These are phyloP conservation scores for Erodium maritimum DNA, from an alignment of 345 rosid genomes.

Conservation along the genomic window DNA sequence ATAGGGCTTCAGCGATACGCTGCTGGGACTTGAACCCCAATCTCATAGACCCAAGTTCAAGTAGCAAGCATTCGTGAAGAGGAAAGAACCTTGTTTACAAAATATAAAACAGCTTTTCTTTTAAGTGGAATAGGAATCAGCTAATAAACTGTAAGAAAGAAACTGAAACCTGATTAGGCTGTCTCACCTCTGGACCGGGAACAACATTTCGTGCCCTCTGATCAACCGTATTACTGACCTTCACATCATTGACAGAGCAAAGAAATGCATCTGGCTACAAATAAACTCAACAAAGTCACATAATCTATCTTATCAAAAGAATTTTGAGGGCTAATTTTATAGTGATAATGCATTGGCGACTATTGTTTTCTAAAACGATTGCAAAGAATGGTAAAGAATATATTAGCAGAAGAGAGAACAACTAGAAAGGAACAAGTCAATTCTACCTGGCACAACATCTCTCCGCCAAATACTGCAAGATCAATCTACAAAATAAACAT, in stretches of 20 bases:
- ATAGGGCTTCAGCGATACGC: no score
- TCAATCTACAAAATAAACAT: slow-evolving; percentile 47
- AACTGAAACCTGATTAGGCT: background rate
- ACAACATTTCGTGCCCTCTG: slow-evolving; percentile 66
- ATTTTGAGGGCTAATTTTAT: background rate
- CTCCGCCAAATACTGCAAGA: slow-evolving; percentile 89
- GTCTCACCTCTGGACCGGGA: slow-evolving; percentile 63
- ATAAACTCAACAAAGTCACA: slow-evolving; percentile 21
- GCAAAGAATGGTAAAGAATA: background rate
- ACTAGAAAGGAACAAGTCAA: slow-evolving; percentile 12
- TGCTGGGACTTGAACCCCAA: no score
- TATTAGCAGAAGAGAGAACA: background rate
- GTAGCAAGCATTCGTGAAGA: no score
- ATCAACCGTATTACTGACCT: slow-evolving; percentile 59
- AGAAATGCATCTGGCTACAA: slow-evolving; percentile 98
- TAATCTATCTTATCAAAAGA: slow-evolving; percentile 1
- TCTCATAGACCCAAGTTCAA: no score
- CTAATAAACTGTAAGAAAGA: background rate
- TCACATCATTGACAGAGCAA: slow-evolving; percentile 87
- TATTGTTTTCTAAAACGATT: background rate
- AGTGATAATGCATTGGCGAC: background rate
- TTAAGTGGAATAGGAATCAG: background rate
- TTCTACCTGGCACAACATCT: slow-evolving; percentile 83
- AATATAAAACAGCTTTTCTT: background rate
- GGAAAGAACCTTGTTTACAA: no score